Conservation (phyloP, 2,329 filamentous ascomycete species). For the Ophiostoma novo-ulmi region DNA sequence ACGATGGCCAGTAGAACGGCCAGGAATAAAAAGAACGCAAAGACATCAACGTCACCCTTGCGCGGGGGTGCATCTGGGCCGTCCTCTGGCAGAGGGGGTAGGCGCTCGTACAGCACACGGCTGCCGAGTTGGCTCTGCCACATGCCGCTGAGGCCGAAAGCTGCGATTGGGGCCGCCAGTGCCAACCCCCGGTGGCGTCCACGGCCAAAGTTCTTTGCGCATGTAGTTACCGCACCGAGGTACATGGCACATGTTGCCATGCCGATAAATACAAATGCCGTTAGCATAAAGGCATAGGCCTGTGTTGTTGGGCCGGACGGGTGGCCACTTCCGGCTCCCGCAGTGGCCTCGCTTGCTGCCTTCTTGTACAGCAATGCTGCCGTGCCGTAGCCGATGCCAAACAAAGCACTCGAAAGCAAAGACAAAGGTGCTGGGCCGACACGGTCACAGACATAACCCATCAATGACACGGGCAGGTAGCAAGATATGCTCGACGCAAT, state of each 20-base stretch:
- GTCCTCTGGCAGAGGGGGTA: constrained; percentile 56
- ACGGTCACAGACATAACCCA: constrained; percentile 89
- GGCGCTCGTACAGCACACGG: constrained; percentile 65
- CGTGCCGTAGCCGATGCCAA: constrained; percentile 74
- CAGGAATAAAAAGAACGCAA: constrained; percentile 83
- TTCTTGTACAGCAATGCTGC: constrained; percentile 72
- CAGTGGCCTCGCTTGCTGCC: constrained; percentile 36
- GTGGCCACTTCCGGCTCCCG: constrained; percentile 23
- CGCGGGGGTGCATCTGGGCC: constrained; percentile 29
- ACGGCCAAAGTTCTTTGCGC: constrained; percentile 94
- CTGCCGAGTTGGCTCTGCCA: constrained; percentile 89
- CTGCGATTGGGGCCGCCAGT: constrained; percentile 82
- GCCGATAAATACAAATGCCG: constrained; percentile 78
- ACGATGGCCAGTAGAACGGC: constrained; percentile 63
- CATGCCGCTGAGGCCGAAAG: constrained; percentile 91
- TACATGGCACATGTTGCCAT: constrained; percentile 86
- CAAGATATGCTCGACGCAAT: constrained; percentile 82
- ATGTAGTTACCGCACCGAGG: constrained; percentile 83
- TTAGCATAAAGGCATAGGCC: constrained; percentile 77
- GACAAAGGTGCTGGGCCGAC: constrained; percentile 74
- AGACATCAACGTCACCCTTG: constrained; percentile 64
- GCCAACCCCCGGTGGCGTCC: constrained; percentile 84
- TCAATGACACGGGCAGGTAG: constrained; percentile 85
- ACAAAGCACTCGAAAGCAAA: constrained; percentile 64
- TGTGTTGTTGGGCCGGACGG: constrained; percentile 38